Conservation (phyloP, 345 rosid genomes). For the Boechera divaricarpa region DNA sequence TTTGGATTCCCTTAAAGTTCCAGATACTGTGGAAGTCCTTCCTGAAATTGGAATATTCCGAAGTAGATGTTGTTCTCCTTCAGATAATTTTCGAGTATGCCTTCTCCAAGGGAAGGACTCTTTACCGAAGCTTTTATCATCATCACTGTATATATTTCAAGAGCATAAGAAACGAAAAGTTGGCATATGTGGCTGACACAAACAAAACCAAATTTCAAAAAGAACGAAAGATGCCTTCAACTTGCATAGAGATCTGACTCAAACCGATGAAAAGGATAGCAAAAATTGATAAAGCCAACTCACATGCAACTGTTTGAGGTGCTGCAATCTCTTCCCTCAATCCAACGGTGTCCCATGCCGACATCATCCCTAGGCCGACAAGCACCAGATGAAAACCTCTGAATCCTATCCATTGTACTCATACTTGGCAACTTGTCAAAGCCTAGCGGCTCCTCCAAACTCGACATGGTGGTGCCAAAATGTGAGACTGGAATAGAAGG, state of each 20-base stretch:
- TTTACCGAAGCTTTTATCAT: constrained; percentile 54
- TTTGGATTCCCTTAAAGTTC: constrained; percentile 49
- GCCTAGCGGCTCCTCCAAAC: constrained; percentile 92
- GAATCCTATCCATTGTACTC: constrained; percentile 81
- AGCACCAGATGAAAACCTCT: constrained; percentile 84
- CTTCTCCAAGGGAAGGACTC: constrained; percentile 85
- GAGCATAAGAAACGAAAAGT: not conserved
- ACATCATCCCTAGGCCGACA: constrained; percentile 76
- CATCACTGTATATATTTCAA: constrained; percentile 61
- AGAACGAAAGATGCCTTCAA: constrained; percentile 5
- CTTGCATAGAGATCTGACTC: not conserved
- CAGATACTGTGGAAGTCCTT: constrained; percentile 47
- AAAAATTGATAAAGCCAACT: constrained; percentile 34
- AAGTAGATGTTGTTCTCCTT: constrained; percentile 49
- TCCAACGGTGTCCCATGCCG: constrained; percentile 84
- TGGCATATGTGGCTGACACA: constrained; percentile 6
- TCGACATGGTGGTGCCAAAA: constrained; percentile 75
- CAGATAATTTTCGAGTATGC: constrained; percentile 59
- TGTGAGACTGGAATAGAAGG: constrained; percentile 50
- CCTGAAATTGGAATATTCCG: constrained; percentile 53
- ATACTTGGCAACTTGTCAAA: constrained; percentile 92
- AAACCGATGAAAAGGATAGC: not conserved
- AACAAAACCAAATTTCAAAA: not conserved
- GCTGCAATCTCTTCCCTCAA: constrained; percentile 84
- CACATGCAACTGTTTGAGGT: constrained; percentile 77